phyloP scores from a whole-genome alignment of 352 stramenopile species.

The Pythium oligandrum region DNA sequence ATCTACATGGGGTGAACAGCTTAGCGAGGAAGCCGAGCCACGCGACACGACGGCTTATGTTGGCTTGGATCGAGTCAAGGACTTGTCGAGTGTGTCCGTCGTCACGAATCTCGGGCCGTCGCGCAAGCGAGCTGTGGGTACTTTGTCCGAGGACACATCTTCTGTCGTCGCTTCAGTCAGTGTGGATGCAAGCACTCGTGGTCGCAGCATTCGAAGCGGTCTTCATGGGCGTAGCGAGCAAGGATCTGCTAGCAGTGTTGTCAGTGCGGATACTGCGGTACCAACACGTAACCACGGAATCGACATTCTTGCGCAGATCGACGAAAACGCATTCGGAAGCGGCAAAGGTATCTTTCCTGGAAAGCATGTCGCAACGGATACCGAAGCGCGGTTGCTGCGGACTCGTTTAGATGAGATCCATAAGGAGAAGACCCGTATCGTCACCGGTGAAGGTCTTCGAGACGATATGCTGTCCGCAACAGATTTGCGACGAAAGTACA shows the following conservation, averaged over 20 bases:
- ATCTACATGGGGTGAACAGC: constrained; percentile 63
- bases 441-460: constrained; percentile 23
- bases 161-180: too few relatives aligned
- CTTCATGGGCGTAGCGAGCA: not conserved
- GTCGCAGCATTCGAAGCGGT: constrained; percentile 22
- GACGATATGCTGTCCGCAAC: constrained; percentile 59
- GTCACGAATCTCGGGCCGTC: constrained; percentile 51
- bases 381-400: constrained; percentile 72
- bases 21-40: constrained; percentile 52
- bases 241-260: not conserved
- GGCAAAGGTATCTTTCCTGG: constrained; percentile 63
- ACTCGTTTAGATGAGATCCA: constrained; percentile 73
- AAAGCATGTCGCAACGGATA: constrained; percentile 62
- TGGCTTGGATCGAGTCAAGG: constrained; percentile 52
- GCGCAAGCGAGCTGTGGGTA: constrained; percentile 14
- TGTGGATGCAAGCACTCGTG: not conserved
- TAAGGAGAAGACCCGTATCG: constrained; percentile 67
- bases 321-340: constrained; percentile 73
- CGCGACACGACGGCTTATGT: constrained; percentile 76
- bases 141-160: constrained; percentile 9
- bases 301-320: constrained; percentile 70
- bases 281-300: constrained; percentile 8
- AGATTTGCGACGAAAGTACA: constrained; percentile 48
- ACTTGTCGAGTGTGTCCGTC: constrained; percentile 60
- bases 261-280: not conserved